phyloP scores from a whole-genome alignment of 2,329 filamentous ascomycete genomes.

The Biscogniauxia sp. region DNA sequence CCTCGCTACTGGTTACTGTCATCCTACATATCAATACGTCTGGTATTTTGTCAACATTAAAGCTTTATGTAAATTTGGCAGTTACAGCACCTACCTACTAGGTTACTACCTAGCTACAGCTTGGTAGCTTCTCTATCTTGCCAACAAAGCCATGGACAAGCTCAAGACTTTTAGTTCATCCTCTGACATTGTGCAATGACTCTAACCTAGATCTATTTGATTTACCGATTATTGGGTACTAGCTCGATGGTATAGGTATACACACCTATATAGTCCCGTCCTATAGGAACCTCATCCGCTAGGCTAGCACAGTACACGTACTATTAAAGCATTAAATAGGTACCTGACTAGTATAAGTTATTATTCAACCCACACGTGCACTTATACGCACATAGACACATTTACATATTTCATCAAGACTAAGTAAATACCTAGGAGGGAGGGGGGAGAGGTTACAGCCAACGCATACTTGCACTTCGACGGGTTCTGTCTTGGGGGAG shows the following conservation, averaged over 20 bases:
- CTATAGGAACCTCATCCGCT: neutral
- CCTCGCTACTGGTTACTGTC: no score
- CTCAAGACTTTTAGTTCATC: neutral
- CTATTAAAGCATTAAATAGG: neutral
- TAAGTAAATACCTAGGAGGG: neutral
- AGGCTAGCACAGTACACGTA: neutral
- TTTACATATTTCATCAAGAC: neutral
- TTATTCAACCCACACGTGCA: neutral
- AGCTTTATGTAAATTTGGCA: no score
- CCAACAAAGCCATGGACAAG: no score
- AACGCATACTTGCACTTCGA: neutral
- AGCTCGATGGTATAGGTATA: neutral
- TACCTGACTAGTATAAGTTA: neutral
- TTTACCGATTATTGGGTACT: neutral
- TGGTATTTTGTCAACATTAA: no score
- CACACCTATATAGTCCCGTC: neutral
- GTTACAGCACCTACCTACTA: no score
- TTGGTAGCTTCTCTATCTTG: no score
- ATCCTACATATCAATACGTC: no score
- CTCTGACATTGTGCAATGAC: neutral
- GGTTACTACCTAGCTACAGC: no score
- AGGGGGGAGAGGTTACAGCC: neutral
- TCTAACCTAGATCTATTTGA: neutral
- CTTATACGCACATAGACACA: constrained; percentile 3
- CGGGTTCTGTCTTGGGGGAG: neutral